phyloP scores from a whole-genome alignment of 1,139 yeast genomes.

The Yamadazyma atmosphaerica region DNA sequence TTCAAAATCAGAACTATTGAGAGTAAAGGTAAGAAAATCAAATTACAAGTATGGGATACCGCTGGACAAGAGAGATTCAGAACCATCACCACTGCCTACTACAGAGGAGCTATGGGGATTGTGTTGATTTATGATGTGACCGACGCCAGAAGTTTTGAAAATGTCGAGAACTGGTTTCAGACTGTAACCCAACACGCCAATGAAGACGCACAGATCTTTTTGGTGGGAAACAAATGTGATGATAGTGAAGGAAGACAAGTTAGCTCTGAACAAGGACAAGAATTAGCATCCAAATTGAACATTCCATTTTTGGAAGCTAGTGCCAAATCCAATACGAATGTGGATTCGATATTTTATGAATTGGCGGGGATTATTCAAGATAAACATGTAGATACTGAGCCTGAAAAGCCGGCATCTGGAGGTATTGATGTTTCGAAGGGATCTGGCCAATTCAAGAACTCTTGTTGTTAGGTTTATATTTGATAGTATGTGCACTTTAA shows the following conservation, averaged over 20 bases:
- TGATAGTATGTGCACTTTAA: not conserved
- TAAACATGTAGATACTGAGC: slow-evolving; percentile 51
- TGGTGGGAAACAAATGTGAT: slow-evolving; percentile 95
- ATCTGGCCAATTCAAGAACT: slow-evolving; percentile 29
- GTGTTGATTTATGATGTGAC: slow-evolving; percentile 94
- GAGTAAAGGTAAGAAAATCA: slow-evolving; percentile 87
- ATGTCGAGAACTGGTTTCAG: slow-evolving; percentile 85
- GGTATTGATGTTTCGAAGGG: slow-evolving; percentile 50
- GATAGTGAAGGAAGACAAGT: slow-evolving; percentile 78
- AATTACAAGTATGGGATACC: slow-evolving; percentile 98
- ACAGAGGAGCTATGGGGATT: slow-evolving; percentile 99
- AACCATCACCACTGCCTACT: slow-evolving; percentile 96
- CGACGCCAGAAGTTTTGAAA: slow-evolving; percentile 89
- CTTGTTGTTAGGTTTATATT: slow-evolving; percentile 34
- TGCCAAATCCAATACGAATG: slow-evolving; percentile 92
- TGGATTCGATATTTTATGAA: slow-evolving; percentile 86
- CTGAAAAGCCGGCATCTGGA: slow-evolving; percentile 28
- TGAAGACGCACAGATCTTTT: slow-evolving; percentile 89
- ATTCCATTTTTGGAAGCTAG: slow-evolving; percentile 93
- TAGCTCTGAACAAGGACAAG: slow-evolving; percentile 84
- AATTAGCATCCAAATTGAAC: slow-evolving; percentile 82
- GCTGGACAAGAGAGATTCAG: slow-evolving; percentile 99
- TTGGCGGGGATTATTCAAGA: slow-evolving; percentile 88
- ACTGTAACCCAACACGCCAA: slow-evolving; percentile 96
- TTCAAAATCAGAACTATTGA: slow-evolving; percentile 97